Conservation (phyloP, 2,329 filamentous ascomycete species). For the Talaromyces sp. region DNA sequence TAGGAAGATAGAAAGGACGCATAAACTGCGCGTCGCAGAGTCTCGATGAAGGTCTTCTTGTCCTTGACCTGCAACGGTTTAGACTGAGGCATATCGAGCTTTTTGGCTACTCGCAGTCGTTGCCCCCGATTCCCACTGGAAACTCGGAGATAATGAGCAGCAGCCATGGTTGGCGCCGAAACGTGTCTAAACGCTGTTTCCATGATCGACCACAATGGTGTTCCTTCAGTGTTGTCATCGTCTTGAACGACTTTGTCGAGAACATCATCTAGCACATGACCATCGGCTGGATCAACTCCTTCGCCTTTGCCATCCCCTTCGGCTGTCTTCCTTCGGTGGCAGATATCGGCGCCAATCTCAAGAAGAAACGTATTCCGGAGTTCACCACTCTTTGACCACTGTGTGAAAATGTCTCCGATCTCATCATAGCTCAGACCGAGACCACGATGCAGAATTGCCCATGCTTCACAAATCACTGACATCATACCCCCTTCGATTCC, state of each 20-base stretch:
- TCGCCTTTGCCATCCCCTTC: conserved; percentile 29
- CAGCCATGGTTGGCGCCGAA: conserved; percentile 58
- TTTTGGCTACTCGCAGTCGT: conserved; percentile 47
- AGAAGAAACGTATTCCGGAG: conserved; percentile 57
- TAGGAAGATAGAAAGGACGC: conserved; percentile 56
- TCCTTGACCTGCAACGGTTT: conserved; percentile 26
- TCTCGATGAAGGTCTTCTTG: conserved; percentile 47
- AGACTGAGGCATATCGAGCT: conserved; percentile 39
- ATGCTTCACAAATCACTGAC: conserved; percentile 57
- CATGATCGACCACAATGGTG: conserved; percentile 59
- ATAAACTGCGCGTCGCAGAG: conserved; percentile 57
- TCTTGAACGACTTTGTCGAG: conserved; percentile 69
- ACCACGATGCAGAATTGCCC: conserved; percentile 55
- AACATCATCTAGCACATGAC: conserved; percentile 55
- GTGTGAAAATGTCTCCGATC: conserved; percentile 53
- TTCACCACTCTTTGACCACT: conserved; percentile 57
- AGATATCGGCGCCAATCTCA: conserved; percentile 58
- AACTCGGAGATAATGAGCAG: conserved; percentile 57
- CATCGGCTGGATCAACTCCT: conserved; percentile 26
- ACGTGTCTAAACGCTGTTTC: conserved; percentile 58
- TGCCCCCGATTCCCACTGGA: conserved; percentile 57
- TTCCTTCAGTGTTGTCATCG: conserved; percentile 60
- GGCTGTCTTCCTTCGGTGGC: conserved; percentile 44
- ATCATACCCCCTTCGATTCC: conserved; percentile 70
- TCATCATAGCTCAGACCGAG: conserved; percentile 56